A percentile compares a stretch with the other conserved stretches of the same genome.
Conservation (phyloP, 257 asterid genomes). For the Primulina eburnea region DNA sequence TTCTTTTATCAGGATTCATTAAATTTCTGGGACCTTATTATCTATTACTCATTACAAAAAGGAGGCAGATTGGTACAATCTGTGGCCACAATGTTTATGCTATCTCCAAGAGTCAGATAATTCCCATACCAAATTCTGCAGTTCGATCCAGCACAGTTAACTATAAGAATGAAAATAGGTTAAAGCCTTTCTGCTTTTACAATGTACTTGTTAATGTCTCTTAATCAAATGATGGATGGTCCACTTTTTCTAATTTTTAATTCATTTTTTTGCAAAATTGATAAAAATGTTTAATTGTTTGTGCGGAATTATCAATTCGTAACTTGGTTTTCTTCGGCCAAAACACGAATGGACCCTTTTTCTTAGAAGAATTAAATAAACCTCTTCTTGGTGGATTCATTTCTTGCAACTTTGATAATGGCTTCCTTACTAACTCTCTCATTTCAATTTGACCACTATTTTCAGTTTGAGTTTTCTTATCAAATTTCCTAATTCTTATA, state of each 20-base stretch:
- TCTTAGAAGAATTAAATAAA: not conserved
- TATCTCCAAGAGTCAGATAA: slow-evolving; percentile 71
- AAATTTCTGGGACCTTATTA: slow-evolving; percentile 92
- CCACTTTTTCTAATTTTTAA: not conserved
- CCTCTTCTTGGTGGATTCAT: not conserved
- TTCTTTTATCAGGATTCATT: slow-evolving; percentile 66
- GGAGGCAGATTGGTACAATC: slow-evolving; percentile 83
- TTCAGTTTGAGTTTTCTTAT: not conserved
- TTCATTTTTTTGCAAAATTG: not conserved
- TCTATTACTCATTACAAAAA: slow-evolving; percentile 84
- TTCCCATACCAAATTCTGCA: slow-evolving; percentile 73
- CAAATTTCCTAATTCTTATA: not conserved
- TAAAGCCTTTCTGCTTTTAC: slow-evolving; percentile 22
- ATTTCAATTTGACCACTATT: not conserved
- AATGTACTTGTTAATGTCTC: slow-evolving; percentile 18
- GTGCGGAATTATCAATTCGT: not conserved
- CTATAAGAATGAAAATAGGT: slow-evolving; percentile 83
- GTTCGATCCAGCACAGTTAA: slow-evolving; percentile 55
- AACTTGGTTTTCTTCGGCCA: not conserved
- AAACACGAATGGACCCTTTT: not conserved
- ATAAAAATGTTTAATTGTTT: slow-evolving; percentile 1
- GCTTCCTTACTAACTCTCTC: not conserved
- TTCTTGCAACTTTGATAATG: slow-evolving; percentile 16
- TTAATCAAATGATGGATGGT: slow-evolving; percentile 8
- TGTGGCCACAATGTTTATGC: slow-evolving; percentile 87